Conservation (phyloP, 2,329 filamentous ascomycete genomes). For the Cytospora leucostoma region DNA sequence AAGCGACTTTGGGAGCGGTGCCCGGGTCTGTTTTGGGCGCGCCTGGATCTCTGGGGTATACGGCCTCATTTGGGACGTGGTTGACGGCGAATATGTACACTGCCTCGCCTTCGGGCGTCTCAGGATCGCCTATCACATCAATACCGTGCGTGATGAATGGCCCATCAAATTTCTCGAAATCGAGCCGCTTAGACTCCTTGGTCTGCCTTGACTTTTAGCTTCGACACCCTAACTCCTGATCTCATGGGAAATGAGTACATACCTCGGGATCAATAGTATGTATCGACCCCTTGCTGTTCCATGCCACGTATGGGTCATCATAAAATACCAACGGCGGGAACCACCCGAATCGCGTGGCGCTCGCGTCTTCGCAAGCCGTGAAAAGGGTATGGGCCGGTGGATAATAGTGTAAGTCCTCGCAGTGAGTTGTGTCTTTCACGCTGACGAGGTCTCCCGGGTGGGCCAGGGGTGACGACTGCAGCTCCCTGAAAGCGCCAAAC, state of each 20-base stretch:
- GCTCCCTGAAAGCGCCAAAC: constrained; percentile 15
- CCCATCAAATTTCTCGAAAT: constrained; percentile 52
- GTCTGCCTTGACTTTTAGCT: constrained; percentile 39
- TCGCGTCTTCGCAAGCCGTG: constrained; percentile 55
- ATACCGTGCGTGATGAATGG: constrained; percentile 63
- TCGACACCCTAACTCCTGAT: background rate
- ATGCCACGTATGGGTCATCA: constrained; percentile 40
- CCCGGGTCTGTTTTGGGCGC: constrained; percentile 2
- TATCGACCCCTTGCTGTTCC: constrained; percentile 45
- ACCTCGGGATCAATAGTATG: constrained; percentile 58
- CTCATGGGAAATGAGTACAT: constrained; percentile 26
- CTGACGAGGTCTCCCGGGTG: constrained; percentile 37
- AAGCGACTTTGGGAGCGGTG: constrained; percentile 18
- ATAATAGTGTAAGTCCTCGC: constrained; percentile 63
- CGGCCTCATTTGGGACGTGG: constrained; percentile 50
- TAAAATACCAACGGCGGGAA: constrained; percentile 52
- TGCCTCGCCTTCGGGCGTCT: constrained; percentile 37
- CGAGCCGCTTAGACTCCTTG: constrained; percentile 46
- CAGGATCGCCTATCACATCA: constrained; percentile 55
- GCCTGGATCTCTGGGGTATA: constrained; percentile 21
- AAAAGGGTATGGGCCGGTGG: constrained; percentile 51
- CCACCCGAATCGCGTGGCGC: constrained; percentile 48
- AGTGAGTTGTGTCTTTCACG: constrained; percentile 56
- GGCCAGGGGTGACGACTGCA: constrained; percentile 15
- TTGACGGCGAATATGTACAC: constrained; percentile 65